Percentiles rank a stretch among this genome's conserved stretches.
Conservation (phyloP, 2,329 filamentous ascomycete genomes). For the Trichoderma harzianum region DNA sequence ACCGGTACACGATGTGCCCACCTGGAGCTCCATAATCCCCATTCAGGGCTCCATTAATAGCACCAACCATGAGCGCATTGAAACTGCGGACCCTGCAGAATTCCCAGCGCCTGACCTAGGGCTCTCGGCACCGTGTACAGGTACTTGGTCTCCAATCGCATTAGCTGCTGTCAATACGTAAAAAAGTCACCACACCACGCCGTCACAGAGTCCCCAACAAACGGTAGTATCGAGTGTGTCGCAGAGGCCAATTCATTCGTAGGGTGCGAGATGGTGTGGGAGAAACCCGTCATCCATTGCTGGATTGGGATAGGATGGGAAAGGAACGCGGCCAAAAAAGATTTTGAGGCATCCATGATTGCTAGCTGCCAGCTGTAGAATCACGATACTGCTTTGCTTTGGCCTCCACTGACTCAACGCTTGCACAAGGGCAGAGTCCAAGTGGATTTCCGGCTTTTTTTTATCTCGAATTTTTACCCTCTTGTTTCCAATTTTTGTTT, state of each 20-base stretch:
- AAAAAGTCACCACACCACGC: conserved; percentile 8
- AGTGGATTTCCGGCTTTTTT: neutral
- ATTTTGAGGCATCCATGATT: neutral
- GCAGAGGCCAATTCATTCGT: neutral
- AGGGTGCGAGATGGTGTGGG: neutral
- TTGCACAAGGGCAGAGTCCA: neutral
- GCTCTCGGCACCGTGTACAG: neutral
- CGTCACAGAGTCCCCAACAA: neutral
- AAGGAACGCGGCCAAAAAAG: neutral
- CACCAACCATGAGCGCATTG: neutral
- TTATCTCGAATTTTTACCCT: neutral
- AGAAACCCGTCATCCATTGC: neutral
- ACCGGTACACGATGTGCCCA: neutral
- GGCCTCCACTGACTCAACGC: neutral
- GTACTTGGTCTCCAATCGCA: neutral
- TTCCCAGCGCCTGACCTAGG: neutral
- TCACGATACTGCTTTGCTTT: neutral
- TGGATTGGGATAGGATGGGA: neutral
- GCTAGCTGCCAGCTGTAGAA: neutral
- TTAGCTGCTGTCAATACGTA: conserved; percentile 1
- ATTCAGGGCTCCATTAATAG: neutral
- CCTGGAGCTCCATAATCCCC: neutral
- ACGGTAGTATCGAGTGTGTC: neutral
- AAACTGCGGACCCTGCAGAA: conserved; percentile 3
- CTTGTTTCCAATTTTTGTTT: neutral